Percentiles rank a stretch among this genome's conserved stretches.
Evolutionary conservation across 441 rosid species (phyloP).

Genomic region (Pelargonium citronellum): DNA sequence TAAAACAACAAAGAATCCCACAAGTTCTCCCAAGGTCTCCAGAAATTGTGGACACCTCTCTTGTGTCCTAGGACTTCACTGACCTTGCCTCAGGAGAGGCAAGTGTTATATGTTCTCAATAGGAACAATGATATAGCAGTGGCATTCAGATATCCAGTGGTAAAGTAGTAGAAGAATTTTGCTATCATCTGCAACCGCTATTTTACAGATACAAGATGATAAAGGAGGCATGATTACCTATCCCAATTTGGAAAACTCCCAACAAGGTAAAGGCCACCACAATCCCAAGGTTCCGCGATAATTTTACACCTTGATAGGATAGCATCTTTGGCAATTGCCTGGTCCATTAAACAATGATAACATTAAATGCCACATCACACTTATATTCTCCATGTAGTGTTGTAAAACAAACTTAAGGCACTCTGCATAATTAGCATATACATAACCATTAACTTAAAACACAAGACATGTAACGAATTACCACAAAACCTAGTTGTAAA

Average conservation of each 20-base stretch:
- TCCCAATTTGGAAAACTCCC: conserved; percentile 96
- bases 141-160: not conserved
- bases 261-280: conserved; percentile 92
- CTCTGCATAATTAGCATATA: not conserved
- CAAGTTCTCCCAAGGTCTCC: not conserved
- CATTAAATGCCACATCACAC: conserved; percentile 12
- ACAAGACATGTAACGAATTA: not conserved
- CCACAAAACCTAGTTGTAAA: not conserved
- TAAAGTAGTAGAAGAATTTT: not conserved
- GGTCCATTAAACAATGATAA: conserved; percentile 24
- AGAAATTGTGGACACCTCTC: not conserved
- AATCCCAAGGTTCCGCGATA: conserved; percentile 97
- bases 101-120: not conserved
- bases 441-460: not conserved
- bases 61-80: not conserved
- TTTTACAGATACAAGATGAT: not conserved
- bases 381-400: not conserved
- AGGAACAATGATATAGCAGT: not conserved
- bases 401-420: conserved; percentile 7
- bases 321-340: conserved; percentile 87
- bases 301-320: conserved; percentile 77
- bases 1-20: not conserved
- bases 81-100: conserved; percentile 4
- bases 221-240: conserved; percentile 39
- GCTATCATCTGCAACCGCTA: not conserved